These are phyloP conservation scores for Thecaphora frezii DNA, from an alignment of 1,284 basidiomycete genomes.

Conservation along the genomic window DNA sequence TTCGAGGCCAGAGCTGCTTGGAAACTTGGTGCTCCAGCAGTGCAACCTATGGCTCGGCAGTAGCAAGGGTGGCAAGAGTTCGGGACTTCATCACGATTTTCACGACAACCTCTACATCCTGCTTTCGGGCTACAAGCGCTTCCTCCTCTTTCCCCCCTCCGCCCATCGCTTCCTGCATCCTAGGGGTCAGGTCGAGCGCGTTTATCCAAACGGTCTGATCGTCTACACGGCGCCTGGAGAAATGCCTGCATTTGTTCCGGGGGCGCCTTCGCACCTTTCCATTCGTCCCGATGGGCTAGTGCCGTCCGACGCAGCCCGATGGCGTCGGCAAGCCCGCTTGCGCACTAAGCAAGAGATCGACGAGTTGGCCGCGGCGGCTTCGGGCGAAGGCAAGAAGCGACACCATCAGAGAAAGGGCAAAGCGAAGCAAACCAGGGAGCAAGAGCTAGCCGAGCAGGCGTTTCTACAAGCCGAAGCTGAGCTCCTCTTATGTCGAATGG, in stretches of 20 bases:
- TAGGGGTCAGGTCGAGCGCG: constrained; percentile 33
- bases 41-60: constrained; percentile 57
- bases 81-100: constrained; percentile 56
- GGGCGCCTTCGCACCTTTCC: constrained; percentile 13
- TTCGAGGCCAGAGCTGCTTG: constrained; percentile 44
- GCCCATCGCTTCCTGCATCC: constrained; percentile 46
- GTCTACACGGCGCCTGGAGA: constrained; percentile 40
- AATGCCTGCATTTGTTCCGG: constrained; percentile 22
- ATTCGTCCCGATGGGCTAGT: constrained; percentile 52
- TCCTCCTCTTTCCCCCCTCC: constrained; percentile 55
- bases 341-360: constrained; percentile 35
- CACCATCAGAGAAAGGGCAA: constrained; percentile 46
- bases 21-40: constrained; percentile 54
- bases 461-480: constrained; percentile 30
- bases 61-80: constrained; percentile 42
- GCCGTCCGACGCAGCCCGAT: constrained; percentile 48
- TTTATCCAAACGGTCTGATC: constrained; percentile 54
- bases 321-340: constrained; percentile 40
- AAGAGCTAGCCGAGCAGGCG: constrained; percentile 37
- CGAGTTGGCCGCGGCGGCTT: constrained; percentile 34
- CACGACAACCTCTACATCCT: constrained; percentile 58
- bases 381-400: constrained; percentile 28
- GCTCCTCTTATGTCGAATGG: constrained; percentile 28
- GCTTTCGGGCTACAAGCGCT: constrained; percentile 54
- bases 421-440: constrained; percentile 36